Percentiles rank a stretch among this genome's conserved stretches.
Conservation (phyloP, 169 alveolate genomes). For the Plasmodium vinckei region DNA sequence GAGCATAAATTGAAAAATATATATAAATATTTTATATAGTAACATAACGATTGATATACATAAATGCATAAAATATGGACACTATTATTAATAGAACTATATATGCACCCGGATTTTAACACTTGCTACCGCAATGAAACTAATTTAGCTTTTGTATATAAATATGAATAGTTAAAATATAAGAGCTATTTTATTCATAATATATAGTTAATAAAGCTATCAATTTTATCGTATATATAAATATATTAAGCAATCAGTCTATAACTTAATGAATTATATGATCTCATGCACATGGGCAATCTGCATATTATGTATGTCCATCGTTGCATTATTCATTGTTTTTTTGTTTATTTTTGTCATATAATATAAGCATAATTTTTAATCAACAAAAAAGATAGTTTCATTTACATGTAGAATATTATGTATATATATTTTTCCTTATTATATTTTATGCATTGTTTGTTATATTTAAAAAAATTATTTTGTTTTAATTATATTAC, state of each 20-base stretch:
- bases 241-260: too few species aligned
- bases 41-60: neutral
- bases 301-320: too few species aligned
- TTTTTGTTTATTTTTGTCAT: neutral
- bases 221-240: too few species aligned
- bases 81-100: neutral
- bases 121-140: neutral
- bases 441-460: neutral
- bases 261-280: too few species aligned
- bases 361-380: slow-evolving; percentile 1
- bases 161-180: neutral
- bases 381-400: neutral
- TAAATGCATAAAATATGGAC: neutral
- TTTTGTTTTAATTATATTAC: neutral
- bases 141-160: neutral
- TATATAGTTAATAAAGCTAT: too few species aligned
- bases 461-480: too few species aligned
- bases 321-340: too few species aligned
- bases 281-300: too few species aligned
- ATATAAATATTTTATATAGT: neutral
- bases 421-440: neutral
- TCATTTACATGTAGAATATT: neutral
- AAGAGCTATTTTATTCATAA: too few species aligned
- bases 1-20: neutral
- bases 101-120: neutral